A percentile compares a stretch with the other conserved stretches of the same genome.
Conservation (phyloP, 768 basidiomycete species). For the Xanthoconium stramineum region DNA sequence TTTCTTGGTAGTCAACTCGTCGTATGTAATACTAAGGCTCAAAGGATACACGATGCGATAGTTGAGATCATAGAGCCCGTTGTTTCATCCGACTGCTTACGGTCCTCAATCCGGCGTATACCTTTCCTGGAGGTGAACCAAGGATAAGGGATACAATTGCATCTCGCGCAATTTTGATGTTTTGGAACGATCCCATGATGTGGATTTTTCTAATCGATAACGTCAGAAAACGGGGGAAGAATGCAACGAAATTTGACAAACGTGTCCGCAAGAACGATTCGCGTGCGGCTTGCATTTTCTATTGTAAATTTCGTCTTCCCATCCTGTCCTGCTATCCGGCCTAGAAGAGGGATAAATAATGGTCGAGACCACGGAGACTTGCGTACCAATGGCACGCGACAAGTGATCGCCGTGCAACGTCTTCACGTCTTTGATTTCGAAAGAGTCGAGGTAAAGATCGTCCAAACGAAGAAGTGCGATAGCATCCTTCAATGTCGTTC, state of each 20-base stretch:
- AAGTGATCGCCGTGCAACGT: conserved; percentile 96
- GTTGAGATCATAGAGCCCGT: conserved; percentile 60
- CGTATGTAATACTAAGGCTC: conserved; percentile 4
- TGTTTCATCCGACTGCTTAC: conserved; percentile 93
- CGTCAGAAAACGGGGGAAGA: conserved; percentile 4
- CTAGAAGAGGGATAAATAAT: conserved; percentile 35
- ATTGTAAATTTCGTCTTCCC: conserved; percentile 99
- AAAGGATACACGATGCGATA: conserved; percentile 7
- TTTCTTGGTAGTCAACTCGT: conserved; percentile 6
- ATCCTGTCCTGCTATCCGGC: conserved; percentile 97
- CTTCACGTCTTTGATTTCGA: conserved; percentile 99
- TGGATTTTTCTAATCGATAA: conserved; percentile 78
- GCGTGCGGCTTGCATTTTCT: conserved; percentile 93
- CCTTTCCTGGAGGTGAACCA: conserved; percentile 93
- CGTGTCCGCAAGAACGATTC: conserved; percentile 99
- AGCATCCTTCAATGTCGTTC: conserved; percentile 62
- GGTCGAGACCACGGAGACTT: background rate
- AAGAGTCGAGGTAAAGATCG: conserved; percentile 96
- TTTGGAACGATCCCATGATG: conserved; percentile 97
- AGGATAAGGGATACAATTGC: conserved; percentile 94
- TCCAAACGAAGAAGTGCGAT: conserved; percentile 94
- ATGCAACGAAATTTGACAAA: conserved; percentile 38
- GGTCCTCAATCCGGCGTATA: conserved; percentile 86
- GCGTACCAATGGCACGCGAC: conserved; percentile 89
- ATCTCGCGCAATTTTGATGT: conserved; percentile 96